These are phyloP conservation scores for Neoboletus magnificus DNA, from an alignment of 768 basidiomycete species.

Conservation along the genomic window DNA sequence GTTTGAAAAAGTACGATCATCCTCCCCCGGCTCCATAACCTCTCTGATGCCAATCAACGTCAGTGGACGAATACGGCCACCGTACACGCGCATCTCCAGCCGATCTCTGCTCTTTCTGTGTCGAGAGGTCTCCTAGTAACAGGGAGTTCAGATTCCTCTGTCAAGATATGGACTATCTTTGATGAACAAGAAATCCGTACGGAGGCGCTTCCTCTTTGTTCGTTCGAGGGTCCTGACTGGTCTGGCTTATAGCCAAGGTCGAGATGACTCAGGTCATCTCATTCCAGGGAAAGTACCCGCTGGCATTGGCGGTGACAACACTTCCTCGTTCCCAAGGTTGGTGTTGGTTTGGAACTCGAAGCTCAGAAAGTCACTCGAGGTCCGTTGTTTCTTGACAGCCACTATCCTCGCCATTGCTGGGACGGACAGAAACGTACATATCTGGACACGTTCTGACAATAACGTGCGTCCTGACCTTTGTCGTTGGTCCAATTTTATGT, in stretches of 20 bases:
- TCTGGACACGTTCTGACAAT: constrained; percentile 69
- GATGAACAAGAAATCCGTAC: constrained; percentile 31
- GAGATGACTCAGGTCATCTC: constrained; percentile 56
- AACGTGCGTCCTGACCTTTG: constrained; percentile 37
- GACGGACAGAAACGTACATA: constrained; percentile 77
- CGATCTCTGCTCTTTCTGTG: constrained; percentile 66
- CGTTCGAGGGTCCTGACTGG: constrained; percentile 6
- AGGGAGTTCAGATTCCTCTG: constrained; percentile 76
- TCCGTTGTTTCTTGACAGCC: constrained; percentile 33
- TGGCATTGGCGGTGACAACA: constrained; percentile 58
- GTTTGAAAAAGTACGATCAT: constrained; percentile 24
- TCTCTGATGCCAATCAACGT: constrained; percentile 3
- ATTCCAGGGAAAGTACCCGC: constrained; percentile 67
- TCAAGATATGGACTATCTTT: constrained; percentile 69
- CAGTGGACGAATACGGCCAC: constrained; percentile 56
- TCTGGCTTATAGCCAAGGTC: constrained; percentile 31
- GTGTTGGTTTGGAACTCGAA: constrained; percentile 12
- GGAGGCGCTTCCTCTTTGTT: background rate
- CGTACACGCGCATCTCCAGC: constrained; percentile 59
- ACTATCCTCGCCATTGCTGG: constrained; percentile 75
- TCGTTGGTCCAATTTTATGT: background rate
- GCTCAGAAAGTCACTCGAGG: background rate
- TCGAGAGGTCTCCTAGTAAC: constrained; percentile 55
- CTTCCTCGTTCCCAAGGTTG: constrained; percentile 71
- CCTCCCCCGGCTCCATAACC: constrained; percentile 5